phyloP scores from a whole-genome alignment of 306 rosid species.

The Elaeagnus macrophylla region DNA sequence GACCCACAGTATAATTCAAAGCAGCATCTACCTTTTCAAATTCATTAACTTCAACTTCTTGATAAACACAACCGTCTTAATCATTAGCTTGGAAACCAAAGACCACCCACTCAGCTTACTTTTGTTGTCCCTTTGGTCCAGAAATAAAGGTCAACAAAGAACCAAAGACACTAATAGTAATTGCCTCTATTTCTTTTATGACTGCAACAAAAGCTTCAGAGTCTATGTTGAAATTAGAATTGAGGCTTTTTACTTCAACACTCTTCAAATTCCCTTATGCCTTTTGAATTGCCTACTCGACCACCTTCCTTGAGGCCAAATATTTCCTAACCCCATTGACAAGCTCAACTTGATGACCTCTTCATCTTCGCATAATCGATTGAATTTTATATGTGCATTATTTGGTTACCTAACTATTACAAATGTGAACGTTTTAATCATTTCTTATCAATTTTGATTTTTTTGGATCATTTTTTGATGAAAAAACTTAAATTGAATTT shows the following conservation, averaged over 20 bases:
- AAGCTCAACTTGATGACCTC: slow-evolving; percentile 19
- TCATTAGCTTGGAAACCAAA: slow-evolving; percentile 28
- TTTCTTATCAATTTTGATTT: too few species aligned
- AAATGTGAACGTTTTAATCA: too few species aligned
- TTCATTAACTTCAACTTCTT: slow-evolving; percentile 18
- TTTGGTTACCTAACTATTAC: too few species aligned
- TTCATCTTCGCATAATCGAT: slow-evolving; percentile 37
- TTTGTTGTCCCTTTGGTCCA: slow-evolving; percentile 22
- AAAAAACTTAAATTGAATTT: too few species aligned
- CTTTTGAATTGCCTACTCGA: slow-evolving; percentile 34
- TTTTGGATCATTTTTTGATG: too few species aligned
- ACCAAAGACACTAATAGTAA: slow-evolving; percentile 26
- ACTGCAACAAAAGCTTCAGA: slow-evolving; percentile 16
- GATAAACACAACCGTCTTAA: slow-evolving; percentile 21
- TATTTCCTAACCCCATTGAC: slow-evolving; percentile 34
- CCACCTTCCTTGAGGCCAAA: slow-evolving; percentile 38
- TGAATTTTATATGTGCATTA: too few species aligned
- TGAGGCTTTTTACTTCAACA: slow-evolving; percentile 10
- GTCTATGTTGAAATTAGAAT: slow-evolving; percentile 16
- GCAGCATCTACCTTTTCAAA: slow-evolving; percentile 31
- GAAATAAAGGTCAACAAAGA: slow-evolving; percentile 32
- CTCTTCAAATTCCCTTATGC: slow-evolving; percentile 24
- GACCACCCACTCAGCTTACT: slow-evolving; percentile 28
- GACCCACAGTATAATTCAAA: slow-evolving; percentile 10
- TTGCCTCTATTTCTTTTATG: slow-evolving; percentile 31